Evolutionary conservation across 306 rosid species (phyloP), one percentile per base, ranked within the genome.

Genomic region (Argentina anserina): DNA sequence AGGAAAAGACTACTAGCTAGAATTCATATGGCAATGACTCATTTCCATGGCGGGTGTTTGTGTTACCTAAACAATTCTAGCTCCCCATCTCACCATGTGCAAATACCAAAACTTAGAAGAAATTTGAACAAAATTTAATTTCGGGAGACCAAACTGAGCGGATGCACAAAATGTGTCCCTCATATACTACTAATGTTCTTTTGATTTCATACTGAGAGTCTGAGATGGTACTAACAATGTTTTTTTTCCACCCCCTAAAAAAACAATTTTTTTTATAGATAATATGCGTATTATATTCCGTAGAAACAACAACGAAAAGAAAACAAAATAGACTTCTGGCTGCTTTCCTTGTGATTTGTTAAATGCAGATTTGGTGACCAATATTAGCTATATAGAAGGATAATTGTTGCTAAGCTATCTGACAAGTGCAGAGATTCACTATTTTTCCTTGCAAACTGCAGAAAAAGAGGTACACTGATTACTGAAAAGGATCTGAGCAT

Each of bases 121-220:
- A 20, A 52, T 9, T 13, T 3, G 0, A 3, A 0, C 0, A 0
- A 3, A 10, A 3, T 9, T 21, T 23, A 2, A 8, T 3, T 2
- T 52, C 0, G 53, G 1, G 9, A 1, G 55, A 47, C 10, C 21
- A 20, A 47, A 18, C 3, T 18, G 1, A 0, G 0, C 15, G 0
- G 4, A 2, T 10, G 4, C 11, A 42, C 17, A 1, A 42, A 11
- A 6, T 7, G 42, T 39, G 8, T 39, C 42, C n/a, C n/a, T n/a
- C n/a, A n/a, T n/a, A n/a, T n/a, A n/a, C n/a, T n/a, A n/a, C n/a
- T n/a, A n/a, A n/a, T n/a, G n/a, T n/a, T n/a, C n/a, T n/a, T n/a
- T n/a, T n/a, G n/a, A n/a, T n/a, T n/a, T n/a, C n/a, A n/a, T n/a
- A n/a, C n/a, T n/a, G n/a, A n/a, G n/a, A n/a, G n/a, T n/a, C n/a